phyloP scores from a whole-genome alignment of 148 eudicot species.

The Fallopia convolvulus region DNA sequence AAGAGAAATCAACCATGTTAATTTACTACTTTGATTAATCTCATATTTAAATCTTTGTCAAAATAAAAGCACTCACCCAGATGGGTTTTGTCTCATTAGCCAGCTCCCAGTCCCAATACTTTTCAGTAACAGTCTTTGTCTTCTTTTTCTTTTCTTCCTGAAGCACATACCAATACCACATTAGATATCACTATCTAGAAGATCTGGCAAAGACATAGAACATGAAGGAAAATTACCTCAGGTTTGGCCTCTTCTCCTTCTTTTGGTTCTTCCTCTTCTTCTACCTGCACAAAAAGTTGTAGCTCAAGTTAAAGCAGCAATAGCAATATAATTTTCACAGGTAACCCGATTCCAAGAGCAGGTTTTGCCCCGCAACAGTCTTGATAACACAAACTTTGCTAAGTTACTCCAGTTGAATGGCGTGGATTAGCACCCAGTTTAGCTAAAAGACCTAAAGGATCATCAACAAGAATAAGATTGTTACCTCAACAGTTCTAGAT shows the following conservation, averaged over 20 bases:
- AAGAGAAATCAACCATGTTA: not conserved
- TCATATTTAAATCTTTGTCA: not conserved
- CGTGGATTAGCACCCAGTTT: not conserved
- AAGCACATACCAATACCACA: not conserved
- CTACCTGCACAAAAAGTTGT: constrained; percentile 50
- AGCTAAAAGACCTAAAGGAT: not conserved
- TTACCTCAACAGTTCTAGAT: constrained; percentile 87
- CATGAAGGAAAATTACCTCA: constrained; percentile 37
- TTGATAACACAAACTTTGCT: not conserved
- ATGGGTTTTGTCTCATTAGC: constrained; percentile 95
- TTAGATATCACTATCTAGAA: constrained; percentile 19
- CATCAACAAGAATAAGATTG: not conserved
- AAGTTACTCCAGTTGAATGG: not conserved
- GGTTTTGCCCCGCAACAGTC: not conserved
- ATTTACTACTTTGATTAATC: not conserved
- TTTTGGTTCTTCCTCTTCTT: constrained; percentile 83
- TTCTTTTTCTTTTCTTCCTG: constrained; percentile 72
- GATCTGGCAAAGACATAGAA: not conserved
- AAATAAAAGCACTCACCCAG: constrained; percentile 51
- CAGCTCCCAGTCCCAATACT: constrained; percentile 98
- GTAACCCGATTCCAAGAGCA: not conserved
- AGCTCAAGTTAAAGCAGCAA: not conserved
- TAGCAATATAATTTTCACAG: not conserved
- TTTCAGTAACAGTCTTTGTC: constrained; percentile 84
- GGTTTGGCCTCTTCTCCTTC: constrained; percentile 81